Evolutionary conservation across 257 asterid species (phyloP), one percentile per base, ranked within the genome.

Genomic region (Jacaranda copaia): DNA sequence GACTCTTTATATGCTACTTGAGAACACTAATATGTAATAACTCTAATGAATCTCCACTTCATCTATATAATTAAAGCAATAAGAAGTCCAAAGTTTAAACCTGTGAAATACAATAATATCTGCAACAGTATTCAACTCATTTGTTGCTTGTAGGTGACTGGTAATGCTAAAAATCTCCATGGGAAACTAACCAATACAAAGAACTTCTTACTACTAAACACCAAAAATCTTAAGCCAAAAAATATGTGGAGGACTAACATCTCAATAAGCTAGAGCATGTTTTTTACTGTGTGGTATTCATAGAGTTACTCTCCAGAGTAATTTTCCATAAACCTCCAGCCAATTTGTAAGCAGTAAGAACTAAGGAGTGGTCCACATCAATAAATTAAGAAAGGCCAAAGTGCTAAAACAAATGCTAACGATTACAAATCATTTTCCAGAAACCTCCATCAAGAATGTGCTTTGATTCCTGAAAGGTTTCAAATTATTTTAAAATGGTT

Each of bases 391-490:
- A 38, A 57, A 12, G 38, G 35, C 16, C 76, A 69, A 65, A 53
- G 14, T 25, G 55, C 58, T 49, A 25, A n/a, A 74, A 62, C 60
- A 35, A 72, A 48, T 66, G 55, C 25, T n/a, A 80, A 66, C 60
- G 19, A 74, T 13, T 4, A 71, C 39, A 53, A 72, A 78, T 65
- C 52, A 58, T 52, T 59, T 68, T 53, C 75, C 60, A 70, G 10
- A 42, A 55, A 49, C 55, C 70, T 68, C 73, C 72, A 19, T 62
- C 64, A 73, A 2, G 40, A 25, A 8, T 68, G 36, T 11, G 49
- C 76, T 45, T 1, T 11, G 36, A 20, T 67, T 20, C 38, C 45
- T 6, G 63, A 10, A 59, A 32, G 11, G 60, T 53, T 49, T 68
- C 18, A 73, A 56, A 39, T 14, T 63, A 4, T 6, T 61, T 32